These are phyloP conservation scores for Clonostachys rosea DNA, from an alignment of 2,329 filamentous ascomycete genomes.

Conservation along the genomic window DNA sequence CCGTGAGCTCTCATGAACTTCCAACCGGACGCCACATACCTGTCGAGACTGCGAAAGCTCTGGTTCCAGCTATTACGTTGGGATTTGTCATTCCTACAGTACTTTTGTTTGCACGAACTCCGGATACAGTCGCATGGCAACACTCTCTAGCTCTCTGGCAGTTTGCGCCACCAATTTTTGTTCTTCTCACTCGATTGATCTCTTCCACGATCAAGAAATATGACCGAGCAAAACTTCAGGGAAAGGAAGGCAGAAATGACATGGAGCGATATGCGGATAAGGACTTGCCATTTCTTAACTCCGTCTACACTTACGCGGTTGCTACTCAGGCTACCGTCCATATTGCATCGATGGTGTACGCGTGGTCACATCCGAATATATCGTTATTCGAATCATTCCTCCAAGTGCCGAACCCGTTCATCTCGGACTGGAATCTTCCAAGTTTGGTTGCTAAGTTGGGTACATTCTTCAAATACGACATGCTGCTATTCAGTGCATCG, in stretches of 20 bases:
- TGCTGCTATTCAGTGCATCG: not conserved
- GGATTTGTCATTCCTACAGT: not conserved
- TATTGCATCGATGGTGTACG: not conserved
- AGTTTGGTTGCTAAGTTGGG: not conserved
- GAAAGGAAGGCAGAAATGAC: not conserved
- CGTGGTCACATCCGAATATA: not conserved
- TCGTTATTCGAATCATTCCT: not conserved
- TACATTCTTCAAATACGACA: slow-evolving; percentile 1
- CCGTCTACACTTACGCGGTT: not conserved
- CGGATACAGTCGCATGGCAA: not conserved
- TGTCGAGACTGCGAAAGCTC: not conserved
- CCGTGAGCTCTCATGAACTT: no score
- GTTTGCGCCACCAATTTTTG: not conserved
- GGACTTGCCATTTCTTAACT: not conserved
- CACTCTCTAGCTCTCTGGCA: not conserved
- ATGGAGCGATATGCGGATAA: not conserved
- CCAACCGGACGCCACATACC: not conserved
- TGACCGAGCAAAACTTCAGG: not conserved
- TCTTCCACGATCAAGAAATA: not conserved
- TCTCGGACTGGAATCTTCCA: not conserved
- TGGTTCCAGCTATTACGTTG: not conserved
- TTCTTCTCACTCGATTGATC: not conserved
- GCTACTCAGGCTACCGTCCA: not conserved
- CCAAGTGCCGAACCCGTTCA: not conserved
- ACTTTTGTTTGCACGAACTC: not conserved